Base-by-base conservation (phyloP, 2,329 filamentous ascomycete species). In the Hypomyces rosellus region DNA sequence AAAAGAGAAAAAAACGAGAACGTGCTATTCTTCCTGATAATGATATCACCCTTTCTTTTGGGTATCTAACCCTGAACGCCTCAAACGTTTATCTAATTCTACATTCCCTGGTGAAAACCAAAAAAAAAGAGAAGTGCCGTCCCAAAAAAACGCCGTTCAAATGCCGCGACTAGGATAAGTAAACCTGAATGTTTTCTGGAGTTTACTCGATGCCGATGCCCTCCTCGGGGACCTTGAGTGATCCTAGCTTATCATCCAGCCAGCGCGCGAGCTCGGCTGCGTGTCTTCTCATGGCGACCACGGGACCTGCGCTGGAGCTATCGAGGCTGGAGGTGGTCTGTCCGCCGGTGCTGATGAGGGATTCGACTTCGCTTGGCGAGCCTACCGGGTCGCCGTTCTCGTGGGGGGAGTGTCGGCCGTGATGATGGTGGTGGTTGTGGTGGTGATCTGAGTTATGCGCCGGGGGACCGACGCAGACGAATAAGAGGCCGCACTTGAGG, bases 161-260 rank as follows among this genome's bases (percentile, higher is more conserved):
- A 45, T 53, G 44, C 48, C 49, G 49, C 36, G 14, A 14, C n/a
- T 9, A 18, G 7, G 9, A 5, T 2, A 30, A 30, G 25, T 30
- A 30, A 30, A 30, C 25, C 25, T 6, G 25, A 30, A 2, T 3
- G 6, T 30, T 30, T 8, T n/a, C n/a, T n/a, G n/a, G 9, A 30
- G 25, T 30, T 3, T 39, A 47, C 25, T 51, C 48, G 15, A 53
- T 39, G 45, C 38, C 39, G 18, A 76, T 68, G 5, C 72, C 74
- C 47, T 81, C 77, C 45, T 78, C 74, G 0, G 80, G 77, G 25
- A 82, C 72, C 13, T 67, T 67, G 53, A 83, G 61, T 13, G 71
- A 69, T 5, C 76, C 76, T 5, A 85, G 69, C 66, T 77, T 77
- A n/a, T 77, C 76, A 55, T 85, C 81, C 55, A 85, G 63, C 74